phyloP scores from a whole-genome alignment of 345 rosid genomes.

The Iberis pinnata region DNA sequence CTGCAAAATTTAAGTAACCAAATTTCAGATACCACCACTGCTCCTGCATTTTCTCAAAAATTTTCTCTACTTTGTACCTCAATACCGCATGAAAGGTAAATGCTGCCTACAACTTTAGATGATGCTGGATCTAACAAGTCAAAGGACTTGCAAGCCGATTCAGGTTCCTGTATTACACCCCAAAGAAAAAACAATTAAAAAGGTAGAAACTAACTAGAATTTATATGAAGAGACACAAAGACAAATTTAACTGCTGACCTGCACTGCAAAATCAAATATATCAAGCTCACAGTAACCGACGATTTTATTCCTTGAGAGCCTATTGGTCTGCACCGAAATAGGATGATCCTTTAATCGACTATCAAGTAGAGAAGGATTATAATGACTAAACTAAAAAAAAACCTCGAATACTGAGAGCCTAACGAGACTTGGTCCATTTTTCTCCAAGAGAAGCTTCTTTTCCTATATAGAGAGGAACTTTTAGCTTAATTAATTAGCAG shows the following conservation, averaged over 20 bases:
- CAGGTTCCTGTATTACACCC: slow-evolving; percentile 44
- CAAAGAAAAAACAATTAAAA: too few relatives aligned
- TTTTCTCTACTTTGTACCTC: slow-evolving; percentile 45
- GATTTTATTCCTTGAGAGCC: slow-evolving; percentile 61
- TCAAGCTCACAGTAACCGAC: slow-evolving; percentile 79
- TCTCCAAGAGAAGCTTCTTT: slow-evolving; percentile 83
- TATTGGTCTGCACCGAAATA: slow-evolving; percentile 63
- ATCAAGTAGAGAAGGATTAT: neutral
- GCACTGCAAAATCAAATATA: slow-evolving; percentile 55
- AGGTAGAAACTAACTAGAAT: too few relatives aligned
- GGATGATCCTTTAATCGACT: neutral
- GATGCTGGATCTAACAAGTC: slow-evolving; percentile 67
- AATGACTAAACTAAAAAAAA: slow-evolving; percentile 1
- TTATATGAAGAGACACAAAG: neutral
- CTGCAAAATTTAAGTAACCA: slow-evolving; percentile 35
- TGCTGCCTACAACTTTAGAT: slow-evolving; percentile 54
- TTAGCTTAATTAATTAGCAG: too few relatives aligned
- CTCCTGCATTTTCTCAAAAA: neutral
- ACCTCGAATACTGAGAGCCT: slow-evolving; percentile 89
- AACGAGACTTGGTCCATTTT: slow-evolving; percentile 68
- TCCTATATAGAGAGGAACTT: slow-evolving; percentile 49
- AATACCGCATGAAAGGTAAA: slow-evolving; percentile 64
- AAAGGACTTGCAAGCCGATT: slow-evolving; percentile 39
- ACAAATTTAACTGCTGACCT: slow-evolving; percentile 31
- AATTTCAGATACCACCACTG: slow-evolving; percentile 16